Percentiles rank a stretch among this genome's conserved stretches.
These are phyloP conservation scores for Apiospora arundinis DNA, from an alignment of 2,329 filamentous ascomycete species.

Conservation along the genomic window DNA sequence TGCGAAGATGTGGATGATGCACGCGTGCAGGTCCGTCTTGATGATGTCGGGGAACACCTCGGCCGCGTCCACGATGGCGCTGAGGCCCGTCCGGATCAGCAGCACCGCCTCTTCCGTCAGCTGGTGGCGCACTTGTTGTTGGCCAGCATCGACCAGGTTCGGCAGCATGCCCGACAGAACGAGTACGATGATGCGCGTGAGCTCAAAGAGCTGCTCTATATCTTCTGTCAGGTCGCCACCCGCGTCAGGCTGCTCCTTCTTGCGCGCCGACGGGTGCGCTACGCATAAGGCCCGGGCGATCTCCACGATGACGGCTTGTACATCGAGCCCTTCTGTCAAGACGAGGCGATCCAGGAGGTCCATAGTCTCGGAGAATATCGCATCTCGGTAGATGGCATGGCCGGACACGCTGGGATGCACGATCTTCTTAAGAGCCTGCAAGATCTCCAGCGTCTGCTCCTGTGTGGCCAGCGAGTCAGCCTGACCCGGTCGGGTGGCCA, in stretches of 20 bases:
- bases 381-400: constrained; percentile 94
- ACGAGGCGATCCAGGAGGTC: constrained; percentile 92
- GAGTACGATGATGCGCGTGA: constrained; percentile 94
- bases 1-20: constrained; percentile 95
- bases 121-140: constrained; percentile 71
- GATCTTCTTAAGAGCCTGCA: constrained; percentile 93
- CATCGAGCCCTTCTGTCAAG: constrained; percentile 85
- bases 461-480: constrained; percentile 72
- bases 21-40: constrained; percentile 93
- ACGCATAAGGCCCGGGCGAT: constrained; percentile 91
- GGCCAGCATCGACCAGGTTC: constrained; percentile 73
- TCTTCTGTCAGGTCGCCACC: constrained; percentile 85
- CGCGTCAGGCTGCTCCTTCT: constrained; percentile 68
- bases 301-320: constrained; percentile 91
- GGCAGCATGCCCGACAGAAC: constrained; percentile 89
- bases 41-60: constrained; percentile 97
- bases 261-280: constrained; percentile 86
- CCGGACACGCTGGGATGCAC: constrained; percentile 92
- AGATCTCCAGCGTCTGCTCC: constrained; percentile 84
- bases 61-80: constrained; percentile 90
- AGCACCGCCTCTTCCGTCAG: constrained; percentile 87
- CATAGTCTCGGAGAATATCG: constrained; percentile 96
- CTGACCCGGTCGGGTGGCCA: constrained; percentile 78
- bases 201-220: constrained; percentile 96
- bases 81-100: constrained; percentile 79